A percentile compares a stretch with the other conserved stretches of the same genome.
These are phyloP conservation scores for Aspergillus nanangensis DNA, from an alignment of 495 filamentous ascomycete genomes.

Conservation along the genomic window DNA sequence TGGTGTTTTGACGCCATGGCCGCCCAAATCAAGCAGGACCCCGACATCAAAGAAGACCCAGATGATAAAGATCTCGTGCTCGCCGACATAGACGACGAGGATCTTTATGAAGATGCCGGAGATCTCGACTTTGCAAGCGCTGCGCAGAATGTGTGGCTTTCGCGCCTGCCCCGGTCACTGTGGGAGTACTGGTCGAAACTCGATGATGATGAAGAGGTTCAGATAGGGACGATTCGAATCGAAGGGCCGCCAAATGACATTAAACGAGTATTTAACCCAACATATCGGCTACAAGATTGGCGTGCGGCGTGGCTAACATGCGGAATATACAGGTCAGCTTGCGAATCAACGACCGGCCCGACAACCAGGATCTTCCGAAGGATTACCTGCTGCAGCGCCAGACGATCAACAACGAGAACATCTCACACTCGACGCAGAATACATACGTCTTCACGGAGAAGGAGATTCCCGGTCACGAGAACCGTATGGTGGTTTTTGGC, in stretches of 20 bases:
- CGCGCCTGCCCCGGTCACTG: constrained; percentile 70
- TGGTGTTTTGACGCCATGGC: constrained; percentile 17
- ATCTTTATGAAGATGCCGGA: constrained; percentile 82
- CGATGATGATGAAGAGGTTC: constrained; percentile 57
- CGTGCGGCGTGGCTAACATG: no score
- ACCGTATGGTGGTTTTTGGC: constrained; percentile 38
- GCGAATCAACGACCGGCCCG: constrained; percentile 47
- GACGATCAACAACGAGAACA: constrained; percentile 43
- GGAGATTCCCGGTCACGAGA: constrained; percentile 75
- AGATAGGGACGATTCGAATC: constrained; percentile 74
- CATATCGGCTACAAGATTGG: no score
- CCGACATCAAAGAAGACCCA: constrained; percentile 63
- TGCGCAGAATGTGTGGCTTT: constrained; percentile 60
- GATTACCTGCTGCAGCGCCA: constrained; percentile 74
- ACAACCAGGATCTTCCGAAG: constrained; percentile 67
- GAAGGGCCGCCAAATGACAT: constrained; percentile 49
- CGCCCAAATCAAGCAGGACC: constrained; percentile 36
- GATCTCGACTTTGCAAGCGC: constrained; percentile 72
- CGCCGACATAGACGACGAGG: constrained; percentile 61
- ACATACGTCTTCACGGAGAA: constrained; percentile 90
- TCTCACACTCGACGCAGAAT: constrained; percentile 53
- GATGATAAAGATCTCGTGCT: constrained; percentile 56
- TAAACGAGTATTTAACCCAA: constrained; percentile 46
- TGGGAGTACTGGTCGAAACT: constrained; percentile 64
- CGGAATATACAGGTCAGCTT: constrained; percentile 47